Conservation (phyloP, 2,329 filamentous ascomycete genomes). For the Colletotrichum sp. region DNA sequence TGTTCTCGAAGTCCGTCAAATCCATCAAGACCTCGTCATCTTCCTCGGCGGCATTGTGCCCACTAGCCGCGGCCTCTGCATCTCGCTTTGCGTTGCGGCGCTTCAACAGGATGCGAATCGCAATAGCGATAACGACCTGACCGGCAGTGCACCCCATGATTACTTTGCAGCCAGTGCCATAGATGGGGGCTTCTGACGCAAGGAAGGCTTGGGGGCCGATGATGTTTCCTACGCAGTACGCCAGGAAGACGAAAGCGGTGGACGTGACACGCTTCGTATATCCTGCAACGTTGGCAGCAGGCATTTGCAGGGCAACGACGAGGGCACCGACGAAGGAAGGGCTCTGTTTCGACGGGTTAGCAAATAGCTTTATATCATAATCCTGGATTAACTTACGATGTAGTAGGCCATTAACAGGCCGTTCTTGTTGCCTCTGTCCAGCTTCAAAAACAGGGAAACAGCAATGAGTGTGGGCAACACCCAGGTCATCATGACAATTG, state of each 20-base stretch:
- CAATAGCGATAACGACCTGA: conserved; percentile 39
- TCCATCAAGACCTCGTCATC: conserved; percentile 30
- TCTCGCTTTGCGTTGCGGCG: conserved; percentile 42
- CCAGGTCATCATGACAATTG: conserved; percentile 55
- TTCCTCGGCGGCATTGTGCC: conserved; percentile 36
- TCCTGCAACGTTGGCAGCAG: conserved; percentile 49
- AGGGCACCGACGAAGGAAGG: conserved; percentile 46
- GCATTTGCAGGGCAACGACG: conserved; percentile 57
- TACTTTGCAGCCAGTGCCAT: conserved; percentile 55
- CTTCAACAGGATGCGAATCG: conserved; percentile 37
- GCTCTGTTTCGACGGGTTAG: conserved; percentile 14
- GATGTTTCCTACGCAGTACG: conserved; percentile 43
- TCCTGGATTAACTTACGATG: conserved; percentile 42
- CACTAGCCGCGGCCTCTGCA: conserved; percentile 26
- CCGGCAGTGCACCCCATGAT: conserved; percentile 48
- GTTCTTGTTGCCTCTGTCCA: conserved; percentile 37
- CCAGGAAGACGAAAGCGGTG: conserved; percentile 48
- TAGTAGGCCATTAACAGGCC: conserved; percentile 45
- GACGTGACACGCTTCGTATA: conserved; percentile 51
- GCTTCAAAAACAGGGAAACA: conserved; percentile 40
- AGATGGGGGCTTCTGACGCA: conserved; percentile 40
- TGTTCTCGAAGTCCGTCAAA: conserved; percentile 37
- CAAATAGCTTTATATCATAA: conserved; percentile 46
- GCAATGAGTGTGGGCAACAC: conserved; percentile 47
- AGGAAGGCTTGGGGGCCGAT: conserved; percentile 42